phyloP scores from a whole-genome alignment of 2,329 filamentous ascomycete species.

The Botryosphaeria dothidea region DNA sequence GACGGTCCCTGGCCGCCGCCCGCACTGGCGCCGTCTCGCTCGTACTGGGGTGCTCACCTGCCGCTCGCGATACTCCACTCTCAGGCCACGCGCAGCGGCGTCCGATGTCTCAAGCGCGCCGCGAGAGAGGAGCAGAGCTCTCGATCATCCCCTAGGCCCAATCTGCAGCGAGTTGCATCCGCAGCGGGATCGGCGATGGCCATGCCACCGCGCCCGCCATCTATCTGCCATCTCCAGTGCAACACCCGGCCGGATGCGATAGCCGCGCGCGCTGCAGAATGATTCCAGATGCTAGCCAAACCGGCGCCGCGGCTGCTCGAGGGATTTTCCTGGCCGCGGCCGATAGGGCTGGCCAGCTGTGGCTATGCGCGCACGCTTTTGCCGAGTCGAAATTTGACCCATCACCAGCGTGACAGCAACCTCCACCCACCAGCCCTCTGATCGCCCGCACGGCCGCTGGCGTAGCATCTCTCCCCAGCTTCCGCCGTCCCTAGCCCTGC shows the following conservation, averaged over 20 bases:
- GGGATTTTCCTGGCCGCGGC: conserved; percentile 7
- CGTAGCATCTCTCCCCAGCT: conserved; percentile 14
- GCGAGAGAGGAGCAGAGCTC: background rate
- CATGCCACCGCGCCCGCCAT: background rate
- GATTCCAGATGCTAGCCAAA: background rate
- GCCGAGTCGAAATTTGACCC: background rate
- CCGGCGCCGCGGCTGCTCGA: background rate
- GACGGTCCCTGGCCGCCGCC: conserved; percentile 2
- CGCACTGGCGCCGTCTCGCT: background rate
- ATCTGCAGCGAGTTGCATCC: conserved; percentile 10
- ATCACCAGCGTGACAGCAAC: background rate
- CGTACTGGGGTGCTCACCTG: background rate
- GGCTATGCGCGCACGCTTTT: background rate
- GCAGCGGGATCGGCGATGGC: conserved; percentile 7
- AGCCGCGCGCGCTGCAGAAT: background rate
- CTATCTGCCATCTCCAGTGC: background rate
- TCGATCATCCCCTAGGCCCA: conserved; percentile 11
- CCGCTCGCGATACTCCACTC: conserved; percentile 11
- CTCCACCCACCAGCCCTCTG: background rate
- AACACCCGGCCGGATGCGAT: background rate
- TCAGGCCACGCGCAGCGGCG: conserved; percentile 11
- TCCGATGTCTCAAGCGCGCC: conserved; percentile 9
- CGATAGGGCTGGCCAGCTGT: conserved; percentile 12
- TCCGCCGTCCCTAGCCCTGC: conserved; percentile 1
- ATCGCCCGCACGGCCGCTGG: conserved; percentile 14